These are phyloP conservation scores for Sutorius australiensis DNA, from an alignment of 768 basidiomycete genomes.

Conservation along the genomic window DNA sequence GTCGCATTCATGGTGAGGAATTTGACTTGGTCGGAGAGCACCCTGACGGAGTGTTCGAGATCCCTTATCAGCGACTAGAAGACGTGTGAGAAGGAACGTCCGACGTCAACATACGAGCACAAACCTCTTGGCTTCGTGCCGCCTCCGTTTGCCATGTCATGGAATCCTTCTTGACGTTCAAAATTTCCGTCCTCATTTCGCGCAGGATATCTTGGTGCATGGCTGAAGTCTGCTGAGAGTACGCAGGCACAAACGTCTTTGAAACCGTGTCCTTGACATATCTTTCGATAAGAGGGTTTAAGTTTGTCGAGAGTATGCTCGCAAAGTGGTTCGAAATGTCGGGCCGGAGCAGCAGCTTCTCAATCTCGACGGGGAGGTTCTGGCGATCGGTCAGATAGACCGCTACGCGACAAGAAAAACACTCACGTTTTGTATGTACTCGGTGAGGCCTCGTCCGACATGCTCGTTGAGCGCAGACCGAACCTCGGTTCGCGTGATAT, in stretches of 20 bases:
- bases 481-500: slow-evolving; percentile 78
- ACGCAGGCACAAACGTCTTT: slow-evolving; percentile 71
- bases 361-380: slow-evolving; percentile 76
- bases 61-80: slow-evolving; percentile 69
- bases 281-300: slow-evolving; percentile 74
- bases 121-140: slow-evolving; percentile 73
- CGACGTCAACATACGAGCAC: slow-evolving; percentile 15
- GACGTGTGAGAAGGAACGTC: slow-evolving; percentile 7
- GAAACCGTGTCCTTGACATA: slow-evolving; percentile 78
- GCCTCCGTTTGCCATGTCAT: slow-evolving; percentile 79
- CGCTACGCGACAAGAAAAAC: neutral
- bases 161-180: slow-evolving; percentile 75
- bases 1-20: slow-evolving; percentile 61
- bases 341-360: slow-evolving; percentile 70
- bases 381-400: slow-evolving; percentile 28
- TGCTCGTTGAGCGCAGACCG: slow-evolving; percentile 74
- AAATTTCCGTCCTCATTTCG: slow-evolving; percentile 71
- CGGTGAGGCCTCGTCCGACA: slow-evolving; percentile 67
- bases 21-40: slow-evolving; percentile 79
- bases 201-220: slow-evolving; percentile 80
- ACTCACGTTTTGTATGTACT: slow-evolving; percentile 66
- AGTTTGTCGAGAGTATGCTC: slow-evolving; percentile 62
- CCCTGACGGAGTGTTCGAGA: slow-evolving; percentile 71
- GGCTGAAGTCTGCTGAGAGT: slow-evolving; percentile 65
- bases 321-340: slow-evolving; percentile 77